A percentile compares a stretch with the other conserved stretches of the same genome.
Evolutionary conservation across 2,329 filamentous ascomycete species (phyloP).

Genomic region (Escovopsis weberi): DNA sequence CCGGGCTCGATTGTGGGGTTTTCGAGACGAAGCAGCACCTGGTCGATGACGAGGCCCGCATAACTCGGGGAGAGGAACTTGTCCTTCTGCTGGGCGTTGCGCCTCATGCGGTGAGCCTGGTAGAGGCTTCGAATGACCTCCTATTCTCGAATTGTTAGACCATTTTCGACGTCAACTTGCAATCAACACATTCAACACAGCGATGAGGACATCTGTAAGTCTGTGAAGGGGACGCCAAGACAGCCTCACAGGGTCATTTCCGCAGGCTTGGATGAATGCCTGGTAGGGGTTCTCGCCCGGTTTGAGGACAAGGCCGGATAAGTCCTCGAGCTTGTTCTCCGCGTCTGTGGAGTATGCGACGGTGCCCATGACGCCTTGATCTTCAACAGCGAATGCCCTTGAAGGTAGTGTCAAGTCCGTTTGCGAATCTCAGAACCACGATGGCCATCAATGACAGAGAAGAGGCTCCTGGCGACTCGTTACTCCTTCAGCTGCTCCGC

Average conservation of each 20-base stretch:
- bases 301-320: conserved; percentile 34
- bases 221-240: not conserved
- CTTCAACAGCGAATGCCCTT: too few relatives aligned
- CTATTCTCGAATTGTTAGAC: conserved; percentile 22
- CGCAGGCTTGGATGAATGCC: conserved; percentile 53
- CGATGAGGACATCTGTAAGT: not conserved
- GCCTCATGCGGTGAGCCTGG: conserved; percentile 53
- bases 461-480: too few relatives aligned
- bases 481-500: too few relatives aligned
- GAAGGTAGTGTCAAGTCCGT: too few relatives aligned
- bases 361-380: not conserved
- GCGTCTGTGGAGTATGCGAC: conserved; percentile 17
- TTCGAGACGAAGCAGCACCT: conserved; percentile 56
- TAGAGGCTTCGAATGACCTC: conserved; percentile 58
- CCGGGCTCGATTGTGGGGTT: conserved; percentile 48
- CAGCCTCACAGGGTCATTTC: conserved; percentile 45
- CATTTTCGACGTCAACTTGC: not conserved
- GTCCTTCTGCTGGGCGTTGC: conserved; percentile 61
- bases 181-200: not conserved
- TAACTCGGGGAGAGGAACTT: conserved; percentile 60
- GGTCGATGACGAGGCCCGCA: conserved; percentile 58
- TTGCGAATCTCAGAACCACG: too few relatives aligned
- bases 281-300: conserved; percentile 61
- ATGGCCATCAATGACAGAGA: too few relatives aligned
- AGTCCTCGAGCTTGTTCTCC: conserved; percentile 37